Percentiles rank a stretch among this genome's conserved stretches.
phyloP scores from a whole-genome alignment of 768 basidiomycete species.

The Lentinula guzmanii region DNA sequence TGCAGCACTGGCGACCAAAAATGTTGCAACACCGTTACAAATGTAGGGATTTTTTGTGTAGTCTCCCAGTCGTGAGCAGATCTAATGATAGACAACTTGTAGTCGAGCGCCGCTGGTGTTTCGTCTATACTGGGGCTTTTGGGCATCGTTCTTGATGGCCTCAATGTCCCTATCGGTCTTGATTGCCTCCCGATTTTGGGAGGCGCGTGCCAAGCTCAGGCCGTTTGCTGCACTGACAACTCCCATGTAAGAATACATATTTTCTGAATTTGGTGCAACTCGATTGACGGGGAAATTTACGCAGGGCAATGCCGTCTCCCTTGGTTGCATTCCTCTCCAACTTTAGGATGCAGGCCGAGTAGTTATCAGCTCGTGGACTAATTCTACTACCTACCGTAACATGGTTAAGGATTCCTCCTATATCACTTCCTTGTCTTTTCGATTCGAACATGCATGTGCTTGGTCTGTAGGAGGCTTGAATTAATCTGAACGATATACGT shows the following conservation, averaged over 20 bases:
- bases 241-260: slow-evolving; percentile 23
- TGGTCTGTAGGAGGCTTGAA: too few relatives aligned
- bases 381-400: too few relatives aligned
- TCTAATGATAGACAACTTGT: background rate
- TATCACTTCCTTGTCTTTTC: background rate
- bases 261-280: too few relatives aligned
- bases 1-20: slow-evolving; percentile 24
- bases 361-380: too few relatives aligned
- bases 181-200: slow-evolving; percentile 25
- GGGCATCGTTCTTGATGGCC: slow-evolving; percentile 18
- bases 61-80: background rate
- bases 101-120: slow-evolving; percentile 7
- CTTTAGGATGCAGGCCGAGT: too few relatives aligned
- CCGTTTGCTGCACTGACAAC: slow-evolving; percentile 33
- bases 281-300: background rate
- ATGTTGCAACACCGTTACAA: slow-evolving; percentile 21
- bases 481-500: background rate
- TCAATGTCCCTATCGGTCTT: slow-evolving; percentile 24
- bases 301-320: background rate
- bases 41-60: background rate
- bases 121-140: slow-evolving; percentile 22
- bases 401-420: too few relatives aligned
- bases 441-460: background rate
- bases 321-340: background rate
- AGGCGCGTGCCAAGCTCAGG: slow-evolving; percentile 23